Evolutionary conservation across 2,329 filamentous ascomycete genomes (phyloP).

Genomic region (Uncinocarpus reesii): DNA sequence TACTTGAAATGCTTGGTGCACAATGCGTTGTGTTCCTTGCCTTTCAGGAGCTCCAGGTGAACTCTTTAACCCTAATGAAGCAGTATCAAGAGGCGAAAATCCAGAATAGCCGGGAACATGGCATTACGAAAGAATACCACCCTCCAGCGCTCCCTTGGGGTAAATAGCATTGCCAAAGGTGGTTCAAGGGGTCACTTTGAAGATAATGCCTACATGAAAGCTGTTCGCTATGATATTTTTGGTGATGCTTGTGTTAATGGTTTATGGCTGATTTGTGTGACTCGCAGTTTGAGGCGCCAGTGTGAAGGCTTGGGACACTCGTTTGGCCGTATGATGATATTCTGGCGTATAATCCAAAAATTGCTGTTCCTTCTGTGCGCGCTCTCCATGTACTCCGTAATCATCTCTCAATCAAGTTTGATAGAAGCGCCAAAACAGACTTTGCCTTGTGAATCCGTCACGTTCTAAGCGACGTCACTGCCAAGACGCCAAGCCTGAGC

Average conservation of each 20-base stretch:
- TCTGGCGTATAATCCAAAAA: too few relatives aligned
- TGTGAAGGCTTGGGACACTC: too few relatives aligned
- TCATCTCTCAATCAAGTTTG: background rate
- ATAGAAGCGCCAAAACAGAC: background rate
- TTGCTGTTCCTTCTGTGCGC: too few relatives aligned
- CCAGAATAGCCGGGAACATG: conserved; percentile 11
- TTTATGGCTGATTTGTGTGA: too few relatives aligned
- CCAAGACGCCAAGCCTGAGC: conserved; percentile 8
- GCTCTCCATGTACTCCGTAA: too few relatives aligned
- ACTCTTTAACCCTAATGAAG: conserved; percentile 27
- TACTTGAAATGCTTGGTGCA: conserved; percentile 43
- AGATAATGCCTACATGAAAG: too few relatives aligned
- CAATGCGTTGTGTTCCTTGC: conserved; percentile 29
- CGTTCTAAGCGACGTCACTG: conserved; percentile 1
- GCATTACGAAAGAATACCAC: conserved; percentile 13
- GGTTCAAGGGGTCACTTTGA: too few relatives aligned
- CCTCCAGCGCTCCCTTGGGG: conserved; percentile 9
- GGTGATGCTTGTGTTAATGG: too few relatives aligned
- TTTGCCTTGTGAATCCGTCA: background rate
- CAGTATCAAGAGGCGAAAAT: conserved; percentile 22
- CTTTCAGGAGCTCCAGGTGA: conserved; percentile 32
- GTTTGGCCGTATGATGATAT: too few relatives aligned
- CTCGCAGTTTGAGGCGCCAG: too few relatives aligned
- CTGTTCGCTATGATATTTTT: too few relatives aligned
- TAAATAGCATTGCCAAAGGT: background rate